Base-by-base conservation (phyloP, 2,329 filamentous ascomycete species). In the Metarhizium sp. region DNA sequence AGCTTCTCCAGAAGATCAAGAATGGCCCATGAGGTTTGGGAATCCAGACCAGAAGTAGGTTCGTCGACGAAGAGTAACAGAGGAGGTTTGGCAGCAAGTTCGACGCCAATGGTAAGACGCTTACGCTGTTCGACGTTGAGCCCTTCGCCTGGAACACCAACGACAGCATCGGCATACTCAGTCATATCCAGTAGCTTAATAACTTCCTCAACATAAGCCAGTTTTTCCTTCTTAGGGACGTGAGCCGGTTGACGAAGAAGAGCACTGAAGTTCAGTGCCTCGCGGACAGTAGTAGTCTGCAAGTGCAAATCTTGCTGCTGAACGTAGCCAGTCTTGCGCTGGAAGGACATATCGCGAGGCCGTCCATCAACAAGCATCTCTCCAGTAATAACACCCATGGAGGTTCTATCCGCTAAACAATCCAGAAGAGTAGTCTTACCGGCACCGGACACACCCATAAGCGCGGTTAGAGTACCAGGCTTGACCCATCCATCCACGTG, bases 401-500 rank as follows among this genome's bases (percentile, higher is more conserved):
- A 91, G 11, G 87, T 87, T 67, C 92, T 86, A 57, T 88, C 88
- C 49, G 92, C 92, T 60, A 96, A 78, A 40, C 89, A 88, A 70
- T 96, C 89, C 36, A 96, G 75, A 32, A 96, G 80, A 1, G 92
- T 96, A 0, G 92, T 96, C 71, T 96, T 96, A 57, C 92, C 92
- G n/a, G 92, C 92, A 61, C 92, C 91, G 36, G 87, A 91, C 7
- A 92, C 89, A 73, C 90, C 88, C 91, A 96, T 96, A 3, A 95
- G 77, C 43, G 90, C 91, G 13, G 91, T 96, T 54, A 95, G 70
- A 16, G 90, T 95, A 57, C 92, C 92, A 3, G 92, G 92, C 71
- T 95, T 94, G 57, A 96, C 90, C 88, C 90, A 96, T 40, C 92
- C 92, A 65, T 95, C 88, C 13, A 96, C 88, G 59, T 94, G 77